Base-by-base conservation (phyloP, 139 green algal genomes). In the Picochlorum sp. region DNA sequence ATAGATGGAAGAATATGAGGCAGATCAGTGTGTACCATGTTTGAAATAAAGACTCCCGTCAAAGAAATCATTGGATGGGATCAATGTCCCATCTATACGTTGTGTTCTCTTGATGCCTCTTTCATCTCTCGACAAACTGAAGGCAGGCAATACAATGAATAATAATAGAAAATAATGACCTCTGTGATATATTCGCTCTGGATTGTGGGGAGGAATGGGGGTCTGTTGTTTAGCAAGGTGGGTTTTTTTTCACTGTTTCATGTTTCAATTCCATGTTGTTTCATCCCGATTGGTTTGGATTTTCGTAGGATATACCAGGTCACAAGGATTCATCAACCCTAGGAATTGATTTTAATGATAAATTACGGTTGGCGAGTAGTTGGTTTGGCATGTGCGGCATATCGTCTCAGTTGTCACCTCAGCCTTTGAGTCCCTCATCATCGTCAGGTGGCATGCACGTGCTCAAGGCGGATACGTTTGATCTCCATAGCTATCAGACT, bases 401-500 rank as follows among this genome's bases (percentile, higher is more conserved):
- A 30, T 78, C 90, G 3, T 71, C 69, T 5, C 86, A 97, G 77
- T 70, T 97, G 24, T 94, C 90, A 0, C 92, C 92, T 10, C 73
- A 88, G 20, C 16, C 47, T 54, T 8, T 23, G 16, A 54, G 47
- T 20, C 15, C 47, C 6, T 74, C 69, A 0, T 74, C 69, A 0
- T 77, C 73, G 13, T 92, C 90, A 69, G 79, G 72, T 4, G 86
- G 89, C 44, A 94, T 95, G 20, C 80, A 95, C 66, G 72, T 95
- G 38, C 65, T 98, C 49, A 80, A 94, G 58, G 83, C 88, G 0
- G 92, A 96, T 47, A 94, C 72, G 4, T 98, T 97, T 71, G 86
- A 96, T 71, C 67, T 98, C 57, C 90, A 97, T 74, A 95, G 86
- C 28, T 67, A 67, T 23, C 77, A 90, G 45, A 89, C 81, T 1